Conservation (phyloP, 768 basidiomycete species). For the Lenzites betulinus region DNA sequence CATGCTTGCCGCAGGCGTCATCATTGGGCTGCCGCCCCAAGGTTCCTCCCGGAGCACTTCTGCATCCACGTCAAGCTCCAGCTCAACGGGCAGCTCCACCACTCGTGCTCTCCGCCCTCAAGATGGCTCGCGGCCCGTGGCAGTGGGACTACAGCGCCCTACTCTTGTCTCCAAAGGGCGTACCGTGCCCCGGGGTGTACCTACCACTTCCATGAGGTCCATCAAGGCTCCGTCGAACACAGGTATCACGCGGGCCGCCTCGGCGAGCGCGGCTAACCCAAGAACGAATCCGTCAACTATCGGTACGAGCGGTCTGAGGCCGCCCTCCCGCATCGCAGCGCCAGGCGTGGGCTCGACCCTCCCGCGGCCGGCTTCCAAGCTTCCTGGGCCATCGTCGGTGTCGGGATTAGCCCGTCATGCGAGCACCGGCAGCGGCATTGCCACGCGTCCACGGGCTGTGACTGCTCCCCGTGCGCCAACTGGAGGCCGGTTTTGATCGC, state of each 20-base stretch:
- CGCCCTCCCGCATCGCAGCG: conserved; percentile 8
- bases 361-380: conserved; percentile 26
- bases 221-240: background rate
- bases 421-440: conserved; percentile 5
- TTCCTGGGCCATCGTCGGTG: conserved; percentile 22
- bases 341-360: conserved; percentile 15
- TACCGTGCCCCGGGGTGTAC: background rate
- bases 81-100: background rate
- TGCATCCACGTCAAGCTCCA: conserved; percentile 9
- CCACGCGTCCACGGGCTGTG: background rate
- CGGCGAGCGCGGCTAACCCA: background rate
- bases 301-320: background rate
- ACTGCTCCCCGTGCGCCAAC: conserved; percentile 11
- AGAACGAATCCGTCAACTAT: background rate
- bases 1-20: conserved; percentile 8
- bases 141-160: conserved; percentile 22
- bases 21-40: conserved; percentile 14
- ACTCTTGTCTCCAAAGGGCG: conserved; percentile 11
- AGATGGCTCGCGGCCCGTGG: conserved; percentile 8
- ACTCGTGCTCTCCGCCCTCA: background rate
- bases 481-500: conserved; percentile 3
- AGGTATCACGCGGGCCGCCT: background rate
- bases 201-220: background rate
- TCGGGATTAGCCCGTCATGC: conserved; percentile 1
- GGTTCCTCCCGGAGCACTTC: conserved; percentile 1